Evolutionary conservation across 805 yeast species (phyloP), one percentile per base, ranked within the genome.

Genomic region (Teunomyces barrocoloradensis): DNA sequence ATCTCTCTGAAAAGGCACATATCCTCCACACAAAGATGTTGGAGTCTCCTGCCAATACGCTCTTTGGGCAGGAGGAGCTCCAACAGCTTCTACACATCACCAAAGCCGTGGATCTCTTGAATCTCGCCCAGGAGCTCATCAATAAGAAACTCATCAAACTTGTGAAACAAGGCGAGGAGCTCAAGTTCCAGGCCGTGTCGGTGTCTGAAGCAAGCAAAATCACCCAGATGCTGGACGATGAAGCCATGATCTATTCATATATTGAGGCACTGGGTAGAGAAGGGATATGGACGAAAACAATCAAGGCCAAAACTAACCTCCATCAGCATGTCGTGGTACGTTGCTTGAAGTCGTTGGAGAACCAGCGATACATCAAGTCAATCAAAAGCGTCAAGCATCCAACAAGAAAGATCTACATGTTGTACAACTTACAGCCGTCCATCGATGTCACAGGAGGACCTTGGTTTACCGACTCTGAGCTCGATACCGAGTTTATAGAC

Each of bases 381-480:
- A 89, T 94, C 61, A 92, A 94, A 63, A 82, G 89, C 20, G 98
- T 94, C 28, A 92, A 88, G 49, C 84, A 80, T 65, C 97, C 98
- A 11, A 92, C 97, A 1, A 78, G 99, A 54, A 94, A 94, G 61
- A 92, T 94, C 29, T 95, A 92, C 67, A 94, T 94, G 98, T 75
- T 94, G 45, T 92, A 91, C 63, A 84, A 89, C 60, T 72, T 94
- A 54, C 96, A 90, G 63, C 99, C 99, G 4, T 86, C 96, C 3
- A 84, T 89, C 28, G 98, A 92, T 55, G 94, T 94, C 33, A 94
- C 98, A 0, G 99, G 99, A 53, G 99, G 99, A 4, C 98, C 98
- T 3, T 94, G 99, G 99, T 94, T 91, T 63, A 90, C 97, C 0
- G 99, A 94, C 63, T 83, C 91, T 30, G 98, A 94, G 66, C 75